Conservation (phyloP, 2,329 filamentous ascomycete species). For the Penicillium occitanis region DNA sequence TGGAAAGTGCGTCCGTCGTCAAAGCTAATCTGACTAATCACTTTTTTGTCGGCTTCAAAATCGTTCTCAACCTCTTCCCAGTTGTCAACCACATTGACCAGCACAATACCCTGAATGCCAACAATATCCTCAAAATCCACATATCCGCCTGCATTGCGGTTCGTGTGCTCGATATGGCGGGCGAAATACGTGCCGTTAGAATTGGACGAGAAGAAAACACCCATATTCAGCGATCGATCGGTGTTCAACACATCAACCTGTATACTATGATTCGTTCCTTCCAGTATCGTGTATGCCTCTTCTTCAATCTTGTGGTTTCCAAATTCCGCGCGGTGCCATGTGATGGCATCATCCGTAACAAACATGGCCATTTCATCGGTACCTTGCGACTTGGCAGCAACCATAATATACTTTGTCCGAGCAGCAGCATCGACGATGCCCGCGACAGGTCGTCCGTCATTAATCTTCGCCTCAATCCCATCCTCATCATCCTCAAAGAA, state of each 20-base stretch:
- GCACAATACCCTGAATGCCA: constrained; percentile 85
- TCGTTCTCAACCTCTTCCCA: constrained; percentile 68
- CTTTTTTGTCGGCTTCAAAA: constrained; percentile 51
- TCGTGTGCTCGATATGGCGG: constrained; percentile 87
- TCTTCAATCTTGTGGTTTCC: constrained; percentile 81
- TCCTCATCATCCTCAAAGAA: constrained; percentile 66
- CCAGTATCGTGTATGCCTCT: constrained; percentile 84
- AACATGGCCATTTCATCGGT: constrained; percentile 92
- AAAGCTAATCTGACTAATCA: constrained; percentile 84
- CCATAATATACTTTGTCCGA: constrained; percentile 83
- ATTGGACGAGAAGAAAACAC: constrained; percentile 90
- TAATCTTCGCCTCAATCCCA: constrained; percentile 70
- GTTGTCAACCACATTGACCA: constrained; percentile 89
- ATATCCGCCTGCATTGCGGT: constrained; percentile 70
- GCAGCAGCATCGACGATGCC: constrained; percentile 79
- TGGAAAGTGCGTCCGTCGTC: constrained; percentile 90
- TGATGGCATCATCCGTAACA: constrained; percentile 76
- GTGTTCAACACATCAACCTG: constrained; percentile 88
- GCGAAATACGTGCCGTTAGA: constrained; percentile 97
- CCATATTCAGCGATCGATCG: constrained; percentile 65
- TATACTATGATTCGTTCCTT: constrained; percentile 97
- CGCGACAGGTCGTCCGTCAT: constrained; percentile 69
- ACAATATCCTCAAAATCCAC: constrained; percentile 96
- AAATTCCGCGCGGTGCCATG: constrained; percentile 92
- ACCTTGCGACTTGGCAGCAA: constrained; percentile 73